Conservation (phyloP, 2,329 filamentous ascomycete species). For the Pseudocercospora crystallina region DNA sequence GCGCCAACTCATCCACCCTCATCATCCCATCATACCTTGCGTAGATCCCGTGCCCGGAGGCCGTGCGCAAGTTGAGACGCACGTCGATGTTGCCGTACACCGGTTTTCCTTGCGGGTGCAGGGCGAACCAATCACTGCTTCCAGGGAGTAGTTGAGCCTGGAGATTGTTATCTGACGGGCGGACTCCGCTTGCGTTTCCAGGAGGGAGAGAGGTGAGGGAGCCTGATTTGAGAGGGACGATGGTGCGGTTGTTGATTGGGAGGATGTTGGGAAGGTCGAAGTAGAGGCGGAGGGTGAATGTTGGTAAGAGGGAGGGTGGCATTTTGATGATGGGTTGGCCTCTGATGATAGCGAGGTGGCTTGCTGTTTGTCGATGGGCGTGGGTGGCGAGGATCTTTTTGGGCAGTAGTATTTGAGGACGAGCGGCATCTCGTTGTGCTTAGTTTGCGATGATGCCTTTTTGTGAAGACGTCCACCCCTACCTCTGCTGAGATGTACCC, state of each 20-base stretch:
- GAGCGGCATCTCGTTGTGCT: too few species aligned
- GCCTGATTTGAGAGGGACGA: slow-evolving; percentile 5
- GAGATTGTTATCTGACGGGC: neutral
- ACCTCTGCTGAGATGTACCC: too few species aligned
- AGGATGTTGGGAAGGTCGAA: slow-evolving; percentile 10
- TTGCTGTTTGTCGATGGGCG: too few species aligned
- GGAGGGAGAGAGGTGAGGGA: too few species aligned
- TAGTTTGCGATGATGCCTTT: too few species aligned
- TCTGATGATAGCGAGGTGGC: too few species aligned
- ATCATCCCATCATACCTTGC: slow-evolving; percentile 9
- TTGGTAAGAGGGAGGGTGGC: slow-evolving; percentile 5
- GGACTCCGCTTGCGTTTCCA: neutral
- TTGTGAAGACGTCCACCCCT: too few species aligned
- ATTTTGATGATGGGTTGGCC: neutral
- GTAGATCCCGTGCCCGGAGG: slow-evolving; percentile 1
- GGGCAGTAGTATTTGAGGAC: too few species aligned
- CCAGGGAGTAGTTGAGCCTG: slow-evolving; percentile 7
- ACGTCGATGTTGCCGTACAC: slow-evolving; percentile 4
- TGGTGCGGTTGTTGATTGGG: slow-evolving; percentile 1
- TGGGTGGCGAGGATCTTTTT: too few species aligned
- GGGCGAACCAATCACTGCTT: slow-evolving; percentile 5
- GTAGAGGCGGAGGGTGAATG: slow-evolving; percentile 10
- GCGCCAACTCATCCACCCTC: slow-evolving; percentile 3
- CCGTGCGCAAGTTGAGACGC: slow-evolving; percentile 7
- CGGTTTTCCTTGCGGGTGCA: too few species aligned